Base-by-base conservation (phyloP, 1,284 basidiomycete species). In the Earliella scabrosa region DNA sequence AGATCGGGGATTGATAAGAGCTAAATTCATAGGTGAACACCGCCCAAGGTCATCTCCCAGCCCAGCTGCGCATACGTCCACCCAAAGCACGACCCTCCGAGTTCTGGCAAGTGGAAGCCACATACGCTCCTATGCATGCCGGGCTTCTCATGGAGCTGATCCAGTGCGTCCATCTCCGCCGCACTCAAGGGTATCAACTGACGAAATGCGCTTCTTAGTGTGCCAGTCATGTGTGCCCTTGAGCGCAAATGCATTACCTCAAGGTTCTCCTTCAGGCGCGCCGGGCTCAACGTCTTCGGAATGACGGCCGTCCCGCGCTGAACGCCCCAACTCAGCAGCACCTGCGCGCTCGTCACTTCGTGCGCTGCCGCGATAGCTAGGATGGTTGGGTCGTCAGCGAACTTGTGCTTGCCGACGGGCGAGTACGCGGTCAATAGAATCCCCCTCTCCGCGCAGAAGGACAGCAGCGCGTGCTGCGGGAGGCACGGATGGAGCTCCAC, bases 351-450 rank as follows among this genome's bases (percentile, higher is more conserved):
- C 2, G 77, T 73, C 5, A 75, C 75, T 13, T 14, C 61, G 59
- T 80, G 69, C 59, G 75, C 78, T 26, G 76, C 67, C 16, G 82
- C 83, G 23, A 87, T 75, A 16, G 66, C 65, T 38, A 67, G 60
- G 50, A 88, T 64, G 11, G 49, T 49, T 8, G 65, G 49, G 43
- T 72, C 66, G 10, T 58, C 53, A 36, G 65, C 65, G 50, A 68
- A 66, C n/a, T 63, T 51, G 31, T 59, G 54, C 51, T 60, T 63
- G 20, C 50, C 58, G 1, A 92, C 77, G 5, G 88, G 87, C 2
- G 81, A 82, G 70, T 89, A 90, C 0, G 84, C 86, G 39, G 86
- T 82, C 40, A 63, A 52, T 52, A 61, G 82, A 52, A 87, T 86
- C 34, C 75, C 76, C 50, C 77, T 73, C 27, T 66, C 54, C 50